A percentile compares a stretch with the other conserved stretches of the same genome.
Evolutionary conservation across 2,329 filamentous ascomycete genomes (phyloP).

Genomic region (Diaporthe caulivora): DNA sequence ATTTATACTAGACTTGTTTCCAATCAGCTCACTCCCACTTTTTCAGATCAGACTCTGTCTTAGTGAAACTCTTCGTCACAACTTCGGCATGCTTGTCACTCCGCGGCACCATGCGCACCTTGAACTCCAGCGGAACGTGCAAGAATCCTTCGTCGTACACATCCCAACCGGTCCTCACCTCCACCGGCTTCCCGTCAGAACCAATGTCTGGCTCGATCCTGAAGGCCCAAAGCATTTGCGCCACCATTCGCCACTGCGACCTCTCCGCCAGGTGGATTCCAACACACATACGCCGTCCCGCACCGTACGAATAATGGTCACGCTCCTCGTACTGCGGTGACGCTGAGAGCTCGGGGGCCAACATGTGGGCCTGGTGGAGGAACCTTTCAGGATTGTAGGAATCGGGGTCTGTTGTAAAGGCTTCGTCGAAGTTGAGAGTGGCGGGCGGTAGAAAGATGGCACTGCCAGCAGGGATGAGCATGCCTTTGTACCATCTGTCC

Average conservation of each 20-base stretch:
- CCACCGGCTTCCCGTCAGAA: conserved; percentile 22
- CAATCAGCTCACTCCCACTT: not conserved
- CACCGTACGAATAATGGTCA: conserved; percentile 49
- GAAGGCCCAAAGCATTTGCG: conserved; percentile 38
- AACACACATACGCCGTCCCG: conserved; percentile 54
- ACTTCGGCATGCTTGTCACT: conserved; percentile 16
- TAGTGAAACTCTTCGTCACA: not conserved
- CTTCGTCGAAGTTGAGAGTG: conserved; percentile 48
- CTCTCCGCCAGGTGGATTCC: conserved; percentile 59
- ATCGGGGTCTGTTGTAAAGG: conserved; percentile 44
- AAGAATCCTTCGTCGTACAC: conserved; percentile 29
- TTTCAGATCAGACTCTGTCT: conserved; percentile 2
- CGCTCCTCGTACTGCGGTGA: conserved; percentile 37
- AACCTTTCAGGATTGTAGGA: conserved; percentile 42
- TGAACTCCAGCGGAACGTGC: conserved; percentile 25
- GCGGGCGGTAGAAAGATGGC: conserved; percentile 48
- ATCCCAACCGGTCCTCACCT: conserved; percentile 14
- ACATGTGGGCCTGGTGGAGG: conserved; percentile 16
- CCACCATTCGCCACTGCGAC: conserved; percentile 49
- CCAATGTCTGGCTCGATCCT: conserved; percentile 29
- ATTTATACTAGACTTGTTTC: not conserved
- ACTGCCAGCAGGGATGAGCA: conserved; percentile 50
- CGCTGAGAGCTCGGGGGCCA: conserved; percentile 30
- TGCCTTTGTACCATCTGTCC: conserved; percentile 48
- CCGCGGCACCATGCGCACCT: conserved; percentile 29